These are phyloP conservation scores for Stachybotrys elegans DNA, from an alignment of 2,329 filamentous ascomycete species.

Conservation along the genomic window DNA sequence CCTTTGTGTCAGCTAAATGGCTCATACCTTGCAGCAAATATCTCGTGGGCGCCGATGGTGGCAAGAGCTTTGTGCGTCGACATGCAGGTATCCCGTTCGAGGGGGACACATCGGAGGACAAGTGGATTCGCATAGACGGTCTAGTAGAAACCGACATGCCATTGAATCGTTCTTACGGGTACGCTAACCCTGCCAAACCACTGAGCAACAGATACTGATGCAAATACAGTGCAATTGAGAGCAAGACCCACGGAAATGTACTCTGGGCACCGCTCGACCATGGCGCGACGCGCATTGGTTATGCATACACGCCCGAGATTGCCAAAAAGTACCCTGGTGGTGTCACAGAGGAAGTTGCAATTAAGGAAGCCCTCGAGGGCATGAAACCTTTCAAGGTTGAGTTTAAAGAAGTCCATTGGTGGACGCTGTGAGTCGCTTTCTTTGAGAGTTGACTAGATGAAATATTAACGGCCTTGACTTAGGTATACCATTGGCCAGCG, in stretches of 20 bases:
- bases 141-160: conserved; percentile 43
- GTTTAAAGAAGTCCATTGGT: conserved; percentile 46
- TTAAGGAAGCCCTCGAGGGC: conserved; percentile 39
- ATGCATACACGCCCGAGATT: conserved; percentile 39
- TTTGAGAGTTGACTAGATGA: not conserved
- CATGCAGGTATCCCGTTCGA: conserved; percentile 42
- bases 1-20: not conserved
- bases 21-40: conserved; percentile 28
- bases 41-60: conserved; percentile 47
- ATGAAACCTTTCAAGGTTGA: conserved; percentile 35
- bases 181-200: too few species aligned
- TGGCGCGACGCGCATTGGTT: conserved; percentile 48
- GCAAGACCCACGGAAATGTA: conserved; percentile 47
- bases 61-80: conserved; percentile 41
- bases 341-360: conserved; percentile 45
- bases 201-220: not conserved
- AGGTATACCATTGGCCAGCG: conserved; percentile 44
- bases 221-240: conserved; percentile 37
- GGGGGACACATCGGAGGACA: conserved; percentile 40
- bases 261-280: conserved; percentile 50
- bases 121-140: conserved; percentile 50
- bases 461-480: not conserved
- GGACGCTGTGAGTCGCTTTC: conserved; percentile 30
- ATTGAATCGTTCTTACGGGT: not conserved
- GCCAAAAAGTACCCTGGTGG: conserved; percentile 27